Base-by-base conservation (phyloP, 176 grass and related monocot genomes). In the Poa pratensis region DNA sequence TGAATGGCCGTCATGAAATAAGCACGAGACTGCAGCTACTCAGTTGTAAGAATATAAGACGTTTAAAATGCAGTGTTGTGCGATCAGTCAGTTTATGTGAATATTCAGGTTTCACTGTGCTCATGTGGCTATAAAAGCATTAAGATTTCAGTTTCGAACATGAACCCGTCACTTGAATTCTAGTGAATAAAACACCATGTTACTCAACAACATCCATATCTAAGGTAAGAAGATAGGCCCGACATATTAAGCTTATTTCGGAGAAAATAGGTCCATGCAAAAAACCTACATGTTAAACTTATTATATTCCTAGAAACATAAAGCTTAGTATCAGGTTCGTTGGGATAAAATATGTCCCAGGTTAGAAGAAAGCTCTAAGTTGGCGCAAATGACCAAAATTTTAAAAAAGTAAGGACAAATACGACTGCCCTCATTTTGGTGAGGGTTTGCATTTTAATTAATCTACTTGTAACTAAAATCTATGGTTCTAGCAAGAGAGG, bases 1-100 rank as follows among this genome's bases (percentile, higher is more conserved):
- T 87, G 14, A 70, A 81, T 15, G 20, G 71, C 2, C 30, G 24
- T 81, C 85, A 88, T 43, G 23, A 77, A 76, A 91, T 39, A 66
- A 71, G 60, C 55, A 10, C 0, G 3, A 26, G 52, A 73, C 9
- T 22, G 5, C 2, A 12, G 45, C 45, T 26, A 43, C 9, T 66
- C 11, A n/a, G 5, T 14, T 58, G 30, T 46, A 4, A 10, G 6
- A 32, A 23, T 26, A 17, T 35, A 79, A 45, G 54, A 43, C 16
- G 27, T 50, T n/a, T 15, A 42, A 57, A 57, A 19, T 27, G 77
- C 35, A 85, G 24, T 49, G 57, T 15, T 37, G 12, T 46, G 7
- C 1, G 5, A 5, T 34, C 19, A 82, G 7, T 20, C 42, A 16
- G 54, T 18, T 51, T 5, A 53, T 73, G 27, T n/a, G 26, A 62